Evolutionary conservation across 2,329 filamentous ascomycete genomes (phyloP).

Genomic region (Didymella segeticola): DNA sequence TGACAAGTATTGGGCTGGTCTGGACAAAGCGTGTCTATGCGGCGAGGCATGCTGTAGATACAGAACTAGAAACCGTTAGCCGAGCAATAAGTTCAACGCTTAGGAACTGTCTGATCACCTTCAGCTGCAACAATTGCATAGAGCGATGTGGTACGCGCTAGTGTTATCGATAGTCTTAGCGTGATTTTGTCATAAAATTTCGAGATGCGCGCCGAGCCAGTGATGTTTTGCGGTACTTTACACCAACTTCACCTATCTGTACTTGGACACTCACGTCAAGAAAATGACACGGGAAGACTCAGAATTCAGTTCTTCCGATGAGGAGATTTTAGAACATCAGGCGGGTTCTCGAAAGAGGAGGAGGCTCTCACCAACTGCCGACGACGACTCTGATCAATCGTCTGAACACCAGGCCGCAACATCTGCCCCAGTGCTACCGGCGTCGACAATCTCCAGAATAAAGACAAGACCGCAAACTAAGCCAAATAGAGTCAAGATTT

Average conservation of each 20-base stretch:
- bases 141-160: not conserved
- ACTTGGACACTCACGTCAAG: not conserved
- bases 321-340: constrained; percentile 39
- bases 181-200: constrained; percentile 38
- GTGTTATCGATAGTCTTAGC: constrained; percentile 40
- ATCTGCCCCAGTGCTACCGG: constrained; percentile 13
- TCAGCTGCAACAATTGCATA: not conserved
- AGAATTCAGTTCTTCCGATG: constrained; percentile 30
- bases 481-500: not conserved
- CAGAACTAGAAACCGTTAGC: constrained; percentile 23
- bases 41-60: constrained; percentile 61
- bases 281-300: constrained; percentile 27
- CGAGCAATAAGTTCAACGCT: not conserved
- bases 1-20: constrained; percentile 63
- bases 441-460: constrained; percentile 43
- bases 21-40: constrained; percentile 63
- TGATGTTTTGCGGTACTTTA: constrained; percentile 4
- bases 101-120: no score
- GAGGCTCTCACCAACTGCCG: constrained; percentile 37
- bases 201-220: constrained; percentile 6
- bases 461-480: constrained; percentile 36
- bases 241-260: not conserved
- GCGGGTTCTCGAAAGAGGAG: constrained; percentile 47
- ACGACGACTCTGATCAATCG: constrained; percentile 26
- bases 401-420: constrained; percentile 3